phyloP scores from a whole-genome alignment of 176 grass and related monocot species.

The Avena sativa region DNA sequence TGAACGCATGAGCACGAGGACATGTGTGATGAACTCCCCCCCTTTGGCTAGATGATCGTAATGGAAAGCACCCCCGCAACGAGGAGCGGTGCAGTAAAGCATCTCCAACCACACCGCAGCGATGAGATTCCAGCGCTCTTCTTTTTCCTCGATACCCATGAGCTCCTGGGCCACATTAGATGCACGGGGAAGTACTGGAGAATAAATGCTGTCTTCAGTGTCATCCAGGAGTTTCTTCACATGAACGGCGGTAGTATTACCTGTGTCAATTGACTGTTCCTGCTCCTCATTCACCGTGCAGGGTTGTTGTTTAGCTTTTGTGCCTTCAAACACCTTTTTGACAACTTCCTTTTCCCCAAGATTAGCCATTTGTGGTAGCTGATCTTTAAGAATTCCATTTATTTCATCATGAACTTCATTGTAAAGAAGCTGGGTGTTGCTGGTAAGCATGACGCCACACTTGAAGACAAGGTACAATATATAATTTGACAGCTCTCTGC shows the following conservation, averaged over 20 bases:
- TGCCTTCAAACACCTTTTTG: background rate
- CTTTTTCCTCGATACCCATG: no score
- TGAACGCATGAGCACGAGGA: background rate
- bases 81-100: no score
- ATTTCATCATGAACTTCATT: background rate
- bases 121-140: no score
- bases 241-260: no score
- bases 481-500: background rate
- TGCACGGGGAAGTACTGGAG: no score
- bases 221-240: background rate
- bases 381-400: accelerated
- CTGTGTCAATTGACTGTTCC: accelerated
- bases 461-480: conserved; percentile 14
- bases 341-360: background rate
- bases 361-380: background rate
- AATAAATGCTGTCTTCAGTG: background rate
- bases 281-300: accelerated
- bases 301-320: background rate
- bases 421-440: background rate
- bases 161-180: no score
- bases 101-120: no score
- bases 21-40: conserved; percentile 26
- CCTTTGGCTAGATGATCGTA: background rate
- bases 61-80: background rate
- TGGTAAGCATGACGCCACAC: background rate